Percentiles rank a stretch among this genome's conserved stretches.
Evolutionary conservation across 805 yeast species (phyloP).

Genomic region (Pichia kluyveri): DNA sequence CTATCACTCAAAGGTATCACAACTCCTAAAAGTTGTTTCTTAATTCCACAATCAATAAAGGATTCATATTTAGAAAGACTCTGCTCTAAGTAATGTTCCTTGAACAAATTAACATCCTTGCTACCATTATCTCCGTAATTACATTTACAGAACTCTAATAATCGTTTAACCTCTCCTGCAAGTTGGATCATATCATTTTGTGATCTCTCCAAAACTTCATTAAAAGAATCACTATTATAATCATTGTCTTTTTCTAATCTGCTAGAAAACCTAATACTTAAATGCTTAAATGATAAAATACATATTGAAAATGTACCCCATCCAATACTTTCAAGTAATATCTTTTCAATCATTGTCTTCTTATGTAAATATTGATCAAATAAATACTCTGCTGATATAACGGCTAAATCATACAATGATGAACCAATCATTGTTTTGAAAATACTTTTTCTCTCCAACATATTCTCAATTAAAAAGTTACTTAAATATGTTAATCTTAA

Average conservation of each 20-base stretch:
- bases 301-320: constrained; percentile 3
- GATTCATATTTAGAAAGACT: neutral
- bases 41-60: neutral
- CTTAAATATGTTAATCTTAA: constrained; percentile 9
- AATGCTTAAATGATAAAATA: constrained; percentile 1
- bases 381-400: constrained; percentile 5
- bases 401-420: constrained; percentile 14
- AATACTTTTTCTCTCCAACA: constrained; percentile 2
- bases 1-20: neutral
- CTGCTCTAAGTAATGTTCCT: neutral
- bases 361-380: neutral
- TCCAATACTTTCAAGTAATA: neutral
- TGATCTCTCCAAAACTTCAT: neutral
- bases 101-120: neutral
- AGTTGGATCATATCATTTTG: constrained; percentile 1
- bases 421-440: constrained; percentile 10
- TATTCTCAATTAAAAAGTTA: constrained; percentile 8
- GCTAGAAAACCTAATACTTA: neutral
- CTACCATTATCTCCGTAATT: neutral
- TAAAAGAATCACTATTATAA: too few species aligned
- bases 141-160: neutral
- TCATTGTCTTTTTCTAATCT: too few species aligned
- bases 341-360: neutral
- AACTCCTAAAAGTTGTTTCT: neutral
- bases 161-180: neutral